Conservation (phyloP, 78 protist genomes). For the slime mould (Dictyostelium discoideum) region DNA sequence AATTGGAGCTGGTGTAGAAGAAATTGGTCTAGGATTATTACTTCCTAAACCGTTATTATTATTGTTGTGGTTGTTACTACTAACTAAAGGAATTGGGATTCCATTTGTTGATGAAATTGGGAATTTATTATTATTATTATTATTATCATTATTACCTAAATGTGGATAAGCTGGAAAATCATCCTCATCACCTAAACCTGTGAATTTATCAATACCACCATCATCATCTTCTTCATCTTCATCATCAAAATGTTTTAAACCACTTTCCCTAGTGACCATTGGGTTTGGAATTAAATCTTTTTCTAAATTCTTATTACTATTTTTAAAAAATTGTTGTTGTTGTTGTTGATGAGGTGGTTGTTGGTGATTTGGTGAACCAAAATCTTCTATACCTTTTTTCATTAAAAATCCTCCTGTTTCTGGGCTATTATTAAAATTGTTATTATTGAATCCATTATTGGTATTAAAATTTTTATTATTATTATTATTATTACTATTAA, state of each 20-base stretch:
- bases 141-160: not conserved
- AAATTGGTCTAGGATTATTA: not conserved
- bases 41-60: not conserved
- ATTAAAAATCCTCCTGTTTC: conserved; percentile 2
- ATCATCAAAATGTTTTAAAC: not conserved
- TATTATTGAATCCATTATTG: not conserved
- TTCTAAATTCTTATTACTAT: not conserved
- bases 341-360: not conserved
- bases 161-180: conserved; percentile 13
- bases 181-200: conserved; percentile 4
- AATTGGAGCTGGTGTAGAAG: not conserved
- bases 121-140: not conserved
- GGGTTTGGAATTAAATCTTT: conserved; percentile 25
- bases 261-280: not conserved
- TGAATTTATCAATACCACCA: not conserved
- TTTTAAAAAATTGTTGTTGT: not conserved
- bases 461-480: not conserved
- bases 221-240: not conserved
- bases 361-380: not conserved
- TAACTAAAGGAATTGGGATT: not conserved
- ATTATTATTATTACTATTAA: not conserved
- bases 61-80: not conserved
- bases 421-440: conserved; percentile 1
- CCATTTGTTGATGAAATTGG: not conserved
- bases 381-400: not conserved